These are phyloP conservation scores for Lecanicillium sp. DNA, from an alignment of 2,329 filamentous ascomycete genomes.

Conservation along the genomic window DNA sequence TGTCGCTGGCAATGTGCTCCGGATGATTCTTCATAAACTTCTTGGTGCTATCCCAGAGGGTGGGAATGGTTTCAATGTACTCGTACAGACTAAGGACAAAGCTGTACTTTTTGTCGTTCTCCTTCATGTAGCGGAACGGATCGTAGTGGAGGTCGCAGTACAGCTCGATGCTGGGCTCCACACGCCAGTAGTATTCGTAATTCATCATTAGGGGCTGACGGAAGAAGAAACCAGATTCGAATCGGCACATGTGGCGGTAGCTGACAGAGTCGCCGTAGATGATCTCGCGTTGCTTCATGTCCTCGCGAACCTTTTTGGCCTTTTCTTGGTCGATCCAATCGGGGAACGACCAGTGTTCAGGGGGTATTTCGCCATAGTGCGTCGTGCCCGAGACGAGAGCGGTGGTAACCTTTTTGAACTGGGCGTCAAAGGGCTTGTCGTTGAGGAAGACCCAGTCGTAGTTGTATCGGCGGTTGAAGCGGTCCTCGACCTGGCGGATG, in stretches of 20 bases:
- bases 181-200: constrained; percentile 99
- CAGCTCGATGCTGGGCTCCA: constrained; percentile 93
- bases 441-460: constrained; percentile 99
- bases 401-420: constrained; percentile 85
- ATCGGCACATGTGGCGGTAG: constrained; percentile 99
- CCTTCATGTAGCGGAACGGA: constrained; percentile 92
- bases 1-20: constrained; percentile 75
- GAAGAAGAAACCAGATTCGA: constrained; percentile 99
- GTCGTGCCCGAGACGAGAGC: constrained; percentile 89
- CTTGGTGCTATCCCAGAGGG: constrained; percentile 90
- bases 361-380: constrained; percentile 79
- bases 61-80: constrained; percentile 92
- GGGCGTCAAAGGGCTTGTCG: constrained; percentile 85
- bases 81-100: constrained; percentile 95
- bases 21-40: constrained; percentile 88
- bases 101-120: constrained; percentile 96
- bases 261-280: constrained; percentile 97
- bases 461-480: constrained; percentile 93
- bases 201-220: constrained; percentile 86
- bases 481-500: constrained; percentile 93
- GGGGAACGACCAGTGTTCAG: constrained; percentile 96
- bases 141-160: constrained; percentile 95
- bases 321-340: constrained; percentile 93
- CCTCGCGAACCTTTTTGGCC: constrained; percentile 80
- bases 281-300: constrained; percentile 90